Base-by-base conservation (phyloP, 2,329 filamentous ascomycete species). In the Samsoniella hepiali region DNA sequence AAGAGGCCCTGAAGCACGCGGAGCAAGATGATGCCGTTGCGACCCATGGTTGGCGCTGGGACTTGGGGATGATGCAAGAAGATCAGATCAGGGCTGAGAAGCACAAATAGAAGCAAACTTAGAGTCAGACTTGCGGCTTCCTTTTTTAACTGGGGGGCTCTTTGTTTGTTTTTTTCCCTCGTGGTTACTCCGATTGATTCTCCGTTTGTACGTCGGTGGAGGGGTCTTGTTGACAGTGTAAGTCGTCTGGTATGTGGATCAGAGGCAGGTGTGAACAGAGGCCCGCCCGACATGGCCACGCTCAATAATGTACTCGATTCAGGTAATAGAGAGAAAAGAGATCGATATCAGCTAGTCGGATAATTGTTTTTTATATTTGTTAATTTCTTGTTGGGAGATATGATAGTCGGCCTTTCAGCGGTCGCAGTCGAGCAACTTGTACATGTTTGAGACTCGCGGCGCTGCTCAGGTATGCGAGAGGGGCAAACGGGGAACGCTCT, bases 1-100 rank as follows among this genome's bases (percentile, higher is more conserved):
- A 83, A 75, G 45, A 80, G 55, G 47, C 74, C 72, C 72, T 85
- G 82, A 47, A 77, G 73, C 51, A 75, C 75, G 63, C 82, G 78
- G 58, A 65, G 40, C 27, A 45, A 36, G 44, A 54, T 29, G 47
- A 50, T 22, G 42, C 15, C n/a, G 9, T 36, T 13, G 36, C 64
- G 65, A 45, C 50, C 51, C 67, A 64, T 66, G 55, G 27, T 42
- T 38, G 11, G 31, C 17, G 5, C 27, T 3, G 29, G 10, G 10
- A 45, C 32, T 5, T 38, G 17, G 27, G 8, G 5, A 6, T 11
- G 22, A 36, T 7, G n/a, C 6, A n/a, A 22, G 9, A 13, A 38
- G 22, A 22, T 22, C 22, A 42, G 6, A 27, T 13, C n/a, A 32
- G 44, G 49, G 50, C 40, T 45, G 27, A 42, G 13, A 47, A 47